Conservation (phyloP, 345 rosid genomes). For the Excoecaria cochinchinensis region DNA sequence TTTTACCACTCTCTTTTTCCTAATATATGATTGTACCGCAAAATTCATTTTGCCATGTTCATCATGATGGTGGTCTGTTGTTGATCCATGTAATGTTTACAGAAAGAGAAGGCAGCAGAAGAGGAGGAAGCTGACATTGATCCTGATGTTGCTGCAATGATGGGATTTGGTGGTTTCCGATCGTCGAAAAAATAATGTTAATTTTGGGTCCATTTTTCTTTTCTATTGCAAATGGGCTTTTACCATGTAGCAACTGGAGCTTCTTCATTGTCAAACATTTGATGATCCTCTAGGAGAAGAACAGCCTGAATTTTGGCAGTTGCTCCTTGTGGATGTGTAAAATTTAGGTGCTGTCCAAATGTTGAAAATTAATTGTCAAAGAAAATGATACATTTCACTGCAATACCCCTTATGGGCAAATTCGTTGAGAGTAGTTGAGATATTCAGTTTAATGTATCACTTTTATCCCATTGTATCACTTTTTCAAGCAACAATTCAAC, state of each 20-base stretch:
- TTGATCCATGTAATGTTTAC: conserved; percentile 15
- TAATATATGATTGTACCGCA: too few species aligned
- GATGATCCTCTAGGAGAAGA: neutral
- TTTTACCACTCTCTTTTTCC: neutral
- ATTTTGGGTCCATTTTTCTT: neutral
- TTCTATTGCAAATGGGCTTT: neutral
- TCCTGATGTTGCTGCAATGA: conserved; percentile 92
- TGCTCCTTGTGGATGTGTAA: neutral
- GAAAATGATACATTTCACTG: neutral
- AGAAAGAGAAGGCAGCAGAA: conserved; percentile 74
- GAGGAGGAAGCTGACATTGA: conserved; percentile 84
- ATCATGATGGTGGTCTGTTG: neutral
- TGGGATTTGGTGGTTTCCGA: conserved; percentile 96
- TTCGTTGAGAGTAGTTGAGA: too few species aligned
- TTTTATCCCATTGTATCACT: too few species aligned
- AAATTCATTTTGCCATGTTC: neutral
- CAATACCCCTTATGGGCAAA: neutral
- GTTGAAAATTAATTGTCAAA: neutral
- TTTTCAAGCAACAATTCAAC: too few species aligned
- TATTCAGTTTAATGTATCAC: too few species aligned
- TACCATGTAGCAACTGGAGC: neutral
- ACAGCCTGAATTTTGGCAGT: neutral
- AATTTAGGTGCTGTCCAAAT: conserved; percentile 6
- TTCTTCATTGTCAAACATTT: neutral
- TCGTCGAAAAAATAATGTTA: conserved; percentile 62